A percentile compares a stretch with the other conserved stretches of the same genome.
phyloP scores from a whole-genome alignment of 1,139 yeast species.

The Chernovozyma aurita region DNA sequence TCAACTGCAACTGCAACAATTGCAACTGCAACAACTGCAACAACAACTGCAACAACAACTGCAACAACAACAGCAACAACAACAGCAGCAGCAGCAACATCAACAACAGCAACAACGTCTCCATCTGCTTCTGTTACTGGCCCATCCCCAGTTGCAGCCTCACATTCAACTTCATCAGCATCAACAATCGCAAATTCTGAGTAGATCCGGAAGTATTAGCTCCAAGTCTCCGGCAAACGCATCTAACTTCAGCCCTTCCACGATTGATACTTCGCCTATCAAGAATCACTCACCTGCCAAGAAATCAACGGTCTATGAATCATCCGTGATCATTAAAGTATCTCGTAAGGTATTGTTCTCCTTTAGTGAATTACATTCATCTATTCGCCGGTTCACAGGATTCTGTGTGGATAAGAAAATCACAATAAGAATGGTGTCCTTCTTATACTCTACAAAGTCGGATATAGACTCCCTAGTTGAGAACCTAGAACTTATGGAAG shows the following conservation, averaged over 20 bases:
- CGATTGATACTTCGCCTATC: not conserved
- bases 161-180: constrained; percentile 5
- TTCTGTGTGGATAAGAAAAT: constrained; percentile 64
- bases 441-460: constrained; percentile 52
- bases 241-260: not conserved
- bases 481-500: constrained; percentile 54
- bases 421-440: constrained; percentile 53
- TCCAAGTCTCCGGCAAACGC: constrained; percentile 2
- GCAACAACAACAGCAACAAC: not conserved
- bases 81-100: constrained; percentile 2
- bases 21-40: not conserved
- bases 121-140: constrained; percentile 6
- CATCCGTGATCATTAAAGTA: constrained; percentile 38
- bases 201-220: constrained; percentile 2
- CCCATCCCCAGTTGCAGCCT: not conserved
- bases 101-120: constrained; percentile 1
- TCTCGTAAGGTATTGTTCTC: constrained; percentile 56
- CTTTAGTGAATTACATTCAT: constrained; percentile 67
- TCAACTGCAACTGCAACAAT: constrained; percentile 6
- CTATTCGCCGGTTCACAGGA: constrained; percentile 61
- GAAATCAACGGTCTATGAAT: not conserved
- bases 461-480: constrained; percentile 59
- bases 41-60: not conserved
- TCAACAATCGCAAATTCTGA: constrained; percentile 1
- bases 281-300: not conserved